A percentile compares a stretch with the other conserved stretches of the same genome.
Evolutionary conservation across 192 early-diverging fungal genomes (phyloP).

Genomic region (Backusella mclennaniae): DNA sequence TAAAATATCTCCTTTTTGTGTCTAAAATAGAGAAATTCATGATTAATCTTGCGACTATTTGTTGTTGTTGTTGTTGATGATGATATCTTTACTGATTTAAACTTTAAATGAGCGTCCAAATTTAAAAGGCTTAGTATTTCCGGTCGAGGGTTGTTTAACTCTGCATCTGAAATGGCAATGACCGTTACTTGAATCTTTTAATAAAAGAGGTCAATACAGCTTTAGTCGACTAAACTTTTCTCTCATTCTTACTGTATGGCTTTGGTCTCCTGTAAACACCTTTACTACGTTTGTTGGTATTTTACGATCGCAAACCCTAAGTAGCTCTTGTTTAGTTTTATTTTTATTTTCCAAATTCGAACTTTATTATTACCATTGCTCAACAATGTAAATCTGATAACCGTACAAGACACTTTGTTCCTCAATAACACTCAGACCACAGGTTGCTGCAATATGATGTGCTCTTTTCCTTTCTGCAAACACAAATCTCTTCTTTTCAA

Average conservation of each 20-base stretch:
- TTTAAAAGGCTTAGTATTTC: slow-evolving; percentile 32
- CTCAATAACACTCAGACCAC: slow-evolving; percentile 21
- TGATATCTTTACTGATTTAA: slow-evolving; percentile 33
- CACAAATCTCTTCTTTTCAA: slow-evolving; percentile 32
- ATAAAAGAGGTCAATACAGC: neutral
- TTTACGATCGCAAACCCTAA: slow-evolving; percentile 43
- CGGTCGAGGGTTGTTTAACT: slow-evolving; percentile 26
- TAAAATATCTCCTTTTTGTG: slow-evolving; percentile 44
- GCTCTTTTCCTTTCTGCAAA: slow-evolving; percentile 35
- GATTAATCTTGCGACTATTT: neutral
- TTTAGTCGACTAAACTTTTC: neutral
- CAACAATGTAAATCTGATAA: slow-evolving; percentile 48
- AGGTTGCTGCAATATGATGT: slow-evolving; percentile 22
- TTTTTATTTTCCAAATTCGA: neutral
- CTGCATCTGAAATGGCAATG: slow-evolving; percentile 32
- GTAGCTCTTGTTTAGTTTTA: neutral
- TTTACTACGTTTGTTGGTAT: slow-evolving; percentile 40
- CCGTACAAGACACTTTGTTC: slow-evolving; percentile 34
- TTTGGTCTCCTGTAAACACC: slow-evolving; percentile 42
- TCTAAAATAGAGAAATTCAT: slow-evolving; percentile 27
- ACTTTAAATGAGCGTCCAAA: slow-evolving; percentile 22
- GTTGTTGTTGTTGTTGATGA: neutral
- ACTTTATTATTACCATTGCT: slow-evolving; percentile 40
- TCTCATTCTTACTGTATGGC: slow-evolving; percentile 28
- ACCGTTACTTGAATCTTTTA: slow-evolving; percentile 40